Evolutionary conservation across 441 rosid species (phyloP).

Genomic region (Arabidopsis hybrid): DNA sequence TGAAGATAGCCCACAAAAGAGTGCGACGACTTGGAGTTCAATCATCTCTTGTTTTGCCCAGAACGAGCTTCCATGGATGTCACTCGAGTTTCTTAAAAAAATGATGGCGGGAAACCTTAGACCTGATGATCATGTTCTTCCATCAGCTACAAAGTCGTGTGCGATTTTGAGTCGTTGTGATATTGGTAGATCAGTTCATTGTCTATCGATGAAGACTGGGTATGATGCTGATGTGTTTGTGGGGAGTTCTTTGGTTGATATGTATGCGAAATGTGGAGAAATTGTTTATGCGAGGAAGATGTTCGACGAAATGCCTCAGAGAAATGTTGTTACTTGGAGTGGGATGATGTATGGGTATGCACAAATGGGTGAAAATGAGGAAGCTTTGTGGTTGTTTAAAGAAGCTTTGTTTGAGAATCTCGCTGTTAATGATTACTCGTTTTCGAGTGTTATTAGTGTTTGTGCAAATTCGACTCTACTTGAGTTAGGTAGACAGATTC

Average conservation of each 20-base stretch:
- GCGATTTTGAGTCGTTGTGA: constrained; percentile 65
- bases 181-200: constrained; percentile 68
- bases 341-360: constrained; percentile 89
- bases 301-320: constrained; percentile 85
- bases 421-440: constrained; percentile 83
- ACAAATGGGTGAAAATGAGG: constrained; percentile 71
- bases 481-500: constrained; percentile 87
- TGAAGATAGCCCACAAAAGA: constrained; percentile 53
- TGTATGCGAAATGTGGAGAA: constrained; percentile 81
- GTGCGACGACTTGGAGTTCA: constrained; percentile 91
- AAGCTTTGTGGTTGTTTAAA: constrained; percentile 74
- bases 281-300: constrained; percentile 60
- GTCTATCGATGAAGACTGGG: constrained; percentile 68
- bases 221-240: constrained; percentile 73
- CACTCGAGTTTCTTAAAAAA: constrained; percentile 68
- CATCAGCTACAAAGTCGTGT: constrained; percentile 78
- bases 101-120: constrained; percentile 53
- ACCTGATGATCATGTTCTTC: constrained; percentile 83
- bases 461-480: constrained; percentile 75
- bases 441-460: constrained; percentile 73
- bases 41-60: constrained; percentile 78
- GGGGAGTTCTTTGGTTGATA: constrained; percentile 80
- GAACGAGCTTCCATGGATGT: constrained; percentile 76
- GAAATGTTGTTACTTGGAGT: constrained; percentile 91
- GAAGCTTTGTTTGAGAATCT: constrained; percentile 58